Evolutionary conservation across 768 basidiomycete species (phyloP).

Genomic region (Phanerochaete carnosa): DNA sequence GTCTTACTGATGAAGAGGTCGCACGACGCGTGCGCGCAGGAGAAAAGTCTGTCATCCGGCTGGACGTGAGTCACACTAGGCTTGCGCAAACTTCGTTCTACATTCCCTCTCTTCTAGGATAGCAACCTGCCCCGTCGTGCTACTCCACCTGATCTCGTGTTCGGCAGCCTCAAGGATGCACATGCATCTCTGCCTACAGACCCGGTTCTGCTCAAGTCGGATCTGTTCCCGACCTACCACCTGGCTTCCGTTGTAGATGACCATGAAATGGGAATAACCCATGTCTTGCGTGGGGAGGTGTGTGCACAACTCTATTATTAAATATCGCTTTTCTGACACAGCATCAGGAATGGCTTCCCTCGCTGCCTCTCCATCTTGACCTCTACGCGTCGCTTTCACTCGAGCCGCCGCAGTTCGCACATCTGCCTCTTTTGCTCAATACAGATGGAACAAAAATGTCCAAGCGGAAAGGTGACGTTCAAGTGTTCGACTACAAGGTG

Average conservation of each 20-base stretch:
- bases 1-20: constrained; percentile 84
- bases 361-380: constrained; percentile 86
- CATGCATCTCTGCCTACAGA: constrained; percentile 82
- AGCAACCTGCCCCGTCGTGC: constrained; percentile 49
- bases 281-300: constrained; percentile 93
- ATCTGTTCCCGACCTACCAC: constrained; percentile 94
- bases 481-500: constrained; percentile 85
- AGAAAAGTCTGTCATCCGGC: constrained; percentile 77
- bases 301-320: constrained; percentile 11
- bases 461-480: constrained; percentile 88
- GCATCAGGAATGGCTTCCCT: constrained; percentile 90
- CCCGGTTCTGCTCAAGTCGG: constrained; percentile 88
- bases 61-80: constrained; percentile 60
- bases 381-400: constrained; percentile 79
- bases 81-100: not conserved
- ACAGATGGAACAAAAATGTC: constrained; percentile 92
- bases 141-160: constrained; percentile 65
- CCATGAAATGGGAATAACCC: constrained; percentile 92
- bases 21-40: constrained; percentile 69
- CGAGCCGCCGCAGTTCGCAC: constrained; percentile 77
- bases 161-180: constrained; percentile 69
- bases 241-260: constrained; percentile 96
- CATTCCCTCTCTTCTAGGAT: constrained; percentile 41
- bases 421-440: constrained; percentile 88
- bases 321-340: not conserved